Evolutionary conservation across 129 eudicot genomes (phyloP), one percentile per base, ranked within the genome.

Genomic region (Centrapalus pauciflorus): DNA sequence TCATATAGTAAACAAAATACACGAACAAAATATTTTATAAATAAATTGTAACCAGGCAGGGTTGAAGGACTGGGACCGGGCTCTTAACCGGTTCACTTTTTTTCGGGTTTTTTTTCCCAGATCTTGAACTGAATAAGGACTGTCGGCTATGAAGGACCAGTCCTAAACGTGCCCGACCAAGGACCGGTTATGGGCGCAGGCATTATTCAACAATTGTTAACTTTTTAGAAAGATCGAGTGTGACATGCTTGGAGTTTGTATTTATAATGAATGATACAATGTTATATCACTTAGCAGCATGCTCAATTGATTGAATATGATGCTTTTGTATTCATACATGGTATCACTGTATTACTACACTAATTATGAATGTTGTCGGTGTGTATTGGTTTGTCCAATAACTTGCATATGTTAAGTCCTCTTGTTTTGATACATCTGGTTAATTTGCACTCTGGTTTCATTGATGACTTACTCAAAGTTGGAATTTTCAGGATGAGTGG

Each of bases 401-500:
- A 67, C 35, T 75, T 34, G 21, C 52, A 40, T 56, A 5, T 25
- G 28, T 34, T 38, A 20, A 52, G 40, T 58, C 27, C 30, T 12
- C 7, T 43, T 38, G 4, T 29, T 58, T 27, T 17, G 23, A 17
- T 14, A 5, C 28, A 69, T 45, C 16, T 67, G 19, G 14, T 38
- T 3, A 28, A 62, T 51, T 30, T 35, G 29, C 77, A 73, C 49
- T 17, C 1, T 40, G 14, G 61, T 52, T 66, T 37, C 4, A 25
- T 5, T 67, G 11, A 28, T 65, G 27, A 20, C 13, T 50, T 67
- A 52, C 70, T 49, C 30, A 17, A 7, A 40, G 10, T 7, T 56
- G 48, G 37, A 33, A 23, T 63, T 55, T 12, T 38, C 83, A 87
- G 90, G 85, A 83, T 72, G 79, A 79, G 45, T 74, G 76, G 45